phyloP scores from a whole-genome alignment of 176 grass and related monocot genomes.

The Carex parvula region DNA sequence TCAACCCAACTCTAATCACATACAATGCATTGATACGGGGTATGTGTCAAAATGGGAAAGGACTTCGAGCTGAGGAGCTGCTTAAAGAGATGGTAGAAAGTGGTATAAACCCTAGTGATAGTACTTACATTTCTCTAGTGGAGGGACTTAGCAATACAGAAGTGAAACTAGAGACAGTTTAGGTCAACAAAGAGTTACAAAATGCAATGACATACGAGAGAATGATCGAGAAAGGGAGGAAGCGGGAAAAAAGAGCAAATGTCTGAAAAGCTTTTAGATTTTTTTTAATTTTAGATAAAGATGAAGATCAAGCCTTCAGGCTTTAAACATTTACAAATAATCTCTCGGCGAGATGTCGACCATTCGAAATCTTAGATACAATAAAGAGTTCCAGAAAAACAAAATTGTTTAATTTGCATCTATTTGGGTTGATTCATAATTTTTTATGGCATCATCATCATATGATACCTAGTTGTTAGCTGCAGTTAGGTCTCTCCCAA shows the following conservation, averaged over 20 bases:
- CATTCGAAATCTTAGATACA: not conserved
- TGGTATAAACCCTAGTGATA: constrained; percentile 56
- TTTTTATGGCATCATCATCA: not conserved
- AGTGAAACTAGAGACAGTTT: not conserved
- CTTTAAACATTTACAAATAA: no score
- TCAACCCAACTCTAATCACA: constrained; percentile 58
- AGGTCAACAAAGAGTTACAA: not conserved
- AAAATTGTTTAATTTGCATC: not conserved
- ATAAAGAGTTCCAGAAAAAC: not conserved
- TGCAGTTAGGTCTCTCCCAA: not conserved
- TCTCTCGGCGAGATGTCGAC: no score
- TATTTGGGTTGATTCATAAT: not conserved
- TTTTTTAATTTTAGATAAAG: no score
- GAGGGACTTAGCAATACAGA: constrained; percentile 31
- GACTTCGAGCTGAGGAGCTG: constrained; percentile 43
- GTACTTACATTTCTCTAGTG: constrained; percentile 58
- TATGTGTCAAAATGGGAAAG: constrained; percentile 53
- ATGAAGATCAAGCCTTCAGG: no score
- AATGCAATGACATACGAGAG: not conserved
- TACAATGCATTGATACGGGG: constrained; percentile 67
- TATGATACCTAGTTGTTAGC: not conserved
- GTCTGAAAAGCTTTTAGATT: not conserved
- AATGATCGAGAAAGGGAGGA: not conserved
- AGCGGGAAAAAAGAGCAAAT: not conserved
- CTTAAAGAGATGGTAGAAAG: constrained; percentile 70